These are phyloP conservation scores for Beta corolliflora DNA, from an alignment of 179 eudicot genomes.

Conservation along the genomic window DNA sequence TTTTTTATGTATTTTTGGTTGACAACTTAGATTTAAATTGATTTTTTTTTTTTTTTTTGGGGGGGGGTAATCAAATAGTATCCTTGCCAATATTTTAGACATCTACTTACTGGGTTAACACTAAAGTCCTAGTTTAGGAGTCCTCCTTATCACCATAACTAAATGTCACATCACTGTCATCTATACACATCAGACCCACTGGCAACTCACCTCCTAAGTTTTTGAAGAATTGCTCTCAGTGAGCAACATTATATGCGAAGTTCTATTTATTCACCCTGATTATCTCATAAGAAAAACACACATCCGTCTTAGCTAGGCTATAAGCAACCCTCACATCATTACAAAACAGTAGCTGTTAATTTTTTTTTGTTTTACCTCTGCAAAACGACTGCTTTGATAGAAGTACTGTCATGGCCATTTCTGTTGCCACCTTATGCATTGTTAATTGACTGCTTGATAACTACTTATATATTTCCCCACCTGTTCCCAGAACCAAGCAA, in stretches of 20 bases:
- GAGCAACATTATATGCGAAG: not conserved
- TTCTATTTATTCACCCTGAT: not conserved
- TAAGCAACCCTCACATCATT: not conserved
- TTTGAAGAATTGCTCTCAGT: not conserved
- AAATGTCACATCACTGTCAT: not conserved
- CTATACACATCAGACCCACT: not conserved
- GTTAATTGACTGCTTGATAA: conserved; percentile 1
- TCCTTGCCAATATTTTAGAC: not conserved
- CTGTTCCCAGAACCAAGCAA: not conserved
- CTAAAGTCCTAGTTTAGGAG: not conserved
- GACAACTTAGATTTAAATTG: not conserved
- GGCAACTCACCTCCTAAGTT: not conserved
- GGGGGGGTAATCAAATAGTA: not conserved
- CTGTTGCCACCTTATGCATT: not conserved
- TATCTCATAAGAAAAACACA: not conserved
- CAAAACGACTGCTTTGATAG: not conserved
- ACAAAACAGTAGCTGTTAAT: not conserved
- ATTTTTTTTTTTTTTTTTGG: not conserved
- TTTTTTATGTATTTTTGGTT: not conserved
- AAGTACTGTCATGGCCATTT: not conserved
- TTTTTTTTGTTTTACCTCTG: not conserved
- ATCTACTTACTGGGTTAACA: not conserved
- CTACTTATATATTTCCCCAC: not conserved
- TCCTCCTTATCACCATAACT: not conserved
- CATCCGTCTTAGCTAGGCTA: not conserved